Percentiles rank a stretch among this genome's conserved stretches.
Evolutionary conservation across 345 rosid species (phyloP).

Genomic region (Nasturtium officinale): DNA sequence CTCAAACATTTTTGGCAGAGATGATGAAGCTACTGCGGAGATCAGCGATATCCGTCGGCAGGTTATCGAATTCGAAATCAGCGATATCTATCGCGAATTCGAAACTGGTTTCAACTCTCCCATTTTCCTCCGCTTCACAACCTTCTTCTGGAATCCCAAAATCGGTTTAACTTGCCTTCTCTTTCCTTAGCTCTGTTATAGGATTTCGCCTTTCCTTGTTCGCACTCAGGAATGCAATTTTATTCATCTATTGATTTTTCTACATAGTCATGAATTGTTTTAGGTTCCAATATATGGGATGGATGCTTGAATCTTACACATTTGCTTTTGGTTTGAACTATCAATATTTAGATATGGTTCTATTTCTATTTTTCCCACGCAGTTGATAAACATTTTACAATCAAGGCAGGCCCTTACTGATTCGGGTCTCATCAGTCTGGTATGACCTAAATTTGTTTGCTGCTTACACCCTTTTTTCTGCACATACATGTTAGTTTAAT

Average conservation of each 20-base stretch:
- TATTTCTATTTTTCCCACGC: not conserved
- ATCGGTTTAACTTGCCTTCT: conserved; percentile 21
- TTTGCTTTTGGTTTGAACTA: not conserved
- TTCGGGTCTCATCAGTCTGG: conserved; percentile 43
- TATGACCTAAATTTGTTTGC: conserved; percentile 27
- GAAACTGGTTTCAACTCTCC: conserved; percentile 27
- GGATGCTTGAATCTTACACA: not conserved
- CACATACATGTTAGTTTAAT: conserved; percentile 35
- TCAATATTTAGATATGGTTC: not conserved
- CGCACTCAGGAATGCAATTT: not conserved
- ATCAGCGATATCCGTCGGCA: conserved; percentile 30
- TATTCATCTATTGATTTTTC: not conserved
- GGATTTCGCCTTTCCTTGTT: not conserved
- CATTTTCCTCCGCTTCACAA: conserved; percentile 34
- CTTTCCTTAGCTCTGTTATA: not conserved
- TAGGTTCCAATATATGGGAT: not conserved
- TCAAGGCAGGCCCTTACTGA: conserved; percentile 34
- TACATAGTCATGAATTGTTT: not conserved
- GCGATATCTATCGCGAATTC: not conserved
- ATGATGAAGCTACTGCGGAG: conserved; percentile 45
- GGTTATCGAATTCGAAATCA: too few relatives aligned
- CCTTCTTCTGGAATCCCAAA: conserved; percentile 27
- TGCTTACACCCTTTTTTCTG: conserved; percentile 22
- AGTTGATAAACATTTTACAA: not conserved
- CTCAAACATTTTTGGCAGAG: conserved; percentile 13